phyloP scores from a whole-genome alignment of 2,329 filamentous ascomycete genomes.

The Graphilbum ipis-grandicollis region DNA sequence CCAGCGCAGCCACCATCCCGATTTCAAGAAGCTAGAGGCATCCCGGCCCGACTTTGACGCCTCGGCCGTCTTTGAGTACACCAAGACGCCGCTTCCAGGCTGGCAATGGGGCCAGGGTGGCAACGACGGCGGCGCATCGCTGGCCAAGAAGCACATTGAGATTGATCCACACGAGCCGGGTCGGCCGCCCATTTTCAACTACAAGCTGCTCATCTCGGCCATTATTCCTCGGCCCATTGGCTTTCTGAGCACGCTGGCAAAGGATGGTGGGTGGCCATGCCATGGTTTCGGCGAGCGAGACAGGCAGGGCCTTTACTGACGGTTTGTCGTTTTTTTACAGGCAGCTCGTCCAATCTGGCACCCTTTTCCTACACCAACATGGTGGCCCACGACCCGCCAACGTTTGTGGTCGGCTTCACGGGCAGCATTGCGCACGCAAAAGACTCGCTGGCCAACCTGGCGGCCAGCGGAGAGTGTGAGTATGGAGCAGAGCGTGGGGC shows the following conservation, averaged over 20 bases:
- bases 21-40: slow-evolving; percentile 58
- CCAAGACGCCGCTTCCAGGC: slow-evolving; percentile 42
- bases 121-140: slow-evolving; percentile 26
- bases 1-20: slow-evolving; percentile 50
- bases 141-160: slow-evolving; percentile 41
- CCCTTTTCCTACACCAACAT: slow-evolving; percentile 80
- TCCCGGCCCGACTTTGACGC: slow-evolving; percentile 40
- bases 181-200: slow-evolving; percentile 55
- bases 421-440: slow-evolving; percentile 39
- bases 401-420: slow-evolving; percentile 49
- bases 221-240: slow-evolving; percentile 71
- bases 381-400: slow-evolving; percentile 69
- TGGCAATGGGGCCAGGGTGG: slow-evolving; percentile 52
- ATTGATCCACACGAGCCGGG: slow-evolving; percentile 68
- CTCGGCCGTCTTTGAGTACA: slow-evolving; percentile 31
- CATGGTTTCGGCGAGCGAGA: too few relatives aligned
- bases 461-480: slow-evolving; percentile 50
- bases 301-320: not conserved
- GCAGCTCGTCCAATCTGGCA: slow-evolving; percentile 49
- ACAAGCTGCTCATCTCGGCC: slow-evolving; percentile 77
- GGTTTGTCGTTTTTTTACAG: not conserved
- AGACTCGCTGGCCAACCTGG: slow-evolving; percentile 61
- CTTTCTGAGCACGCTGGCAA: slow-evolving; percentile 36
- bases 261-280: slow-evolving; percentile 35
- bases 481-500: too few relatives aligned